Percentiles rank a stretch among this genome's conserved stretches.
Evolutionary conservation across 768 basidiomycete genomes (phyloP).

Genomic region (Naematelia aurantialba): DNA sequence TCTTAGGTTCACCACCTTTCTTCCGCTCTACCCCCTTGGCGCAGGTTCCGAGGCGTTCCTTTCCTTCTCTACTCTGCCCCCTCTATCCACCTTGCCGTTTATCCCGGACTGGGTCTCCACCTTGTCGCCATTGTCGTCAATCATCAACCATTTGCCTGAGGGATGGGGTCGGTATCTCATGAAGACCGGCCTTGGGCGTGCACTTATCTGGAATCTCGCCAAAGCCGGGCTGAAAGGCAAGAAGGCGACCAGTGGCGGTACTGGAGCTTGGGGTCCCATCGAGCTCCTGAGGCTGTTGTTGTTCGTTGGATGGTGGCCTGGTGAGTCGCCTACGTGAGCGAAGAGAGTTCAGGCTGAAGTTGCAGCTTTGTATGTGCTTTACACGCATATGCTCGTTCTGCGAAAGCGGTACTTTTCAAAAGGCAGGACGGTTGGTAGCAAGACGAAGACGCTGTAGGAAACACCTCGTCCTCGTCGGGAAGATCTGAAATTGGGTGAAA

Average conservation of each 20-base stretch:
- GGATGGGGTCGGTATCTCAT: slow-evolving; percentile 43
- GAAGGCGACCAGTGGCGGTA: slow-evolving; percentile 2
- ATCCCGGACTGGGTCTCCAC: slow-evolving; percentile 5
- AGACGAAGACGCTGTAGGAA: slow-evolving; percentile 4
- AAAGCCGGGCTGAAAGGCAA: slow-evolving; percentile 16
- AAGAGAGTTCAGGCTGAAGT: background rate
- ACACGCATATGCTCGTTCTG: slow-evolving; percentile 62
- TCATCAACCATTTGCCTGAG: slow-evolving; percentile 28
- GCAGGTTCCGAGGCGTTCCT: slow-evolving; percentile 86
- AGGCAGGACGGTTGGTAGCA: slow-evolving; percentile 21
- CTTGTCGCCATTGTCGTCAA: slow-evolving; percentile 18
- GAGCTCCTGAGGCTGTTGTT: slow-evolving; percentile 62
- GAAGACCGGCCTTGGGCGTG: slow-evolving; percentile 53
- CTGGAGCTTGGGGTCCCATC: slow-evolving; percentile 55
- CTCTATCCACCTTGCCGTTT: slow-evolving; percentile 27
- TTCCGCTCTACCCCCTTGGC: slow-evolving; percentile 86
- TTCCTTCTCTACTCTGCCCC: slow-evolving; percentile 70
- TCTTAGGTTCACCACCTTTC: slow-evolving; percentile 87
- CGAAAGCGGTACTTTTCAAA: slow-evolving; percentile 58
- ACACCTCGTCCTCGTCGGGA: background rate
- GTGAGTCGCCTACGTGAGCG: slow-evolving; percentile 54
- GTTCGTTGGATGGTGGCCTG: slow-evolving; percentile 83
- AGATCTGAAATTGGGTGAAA: background rate
- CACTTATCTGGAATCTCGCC: slow-evolving; percentile 39
- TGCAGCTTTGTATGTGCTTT: slow-evolving; percentile 59